These are phyloP conservation scores for Kodamaea ohmeri DNA, from an alignment of 1,139 yeast species.

Conservation along the genomic window DNA sequence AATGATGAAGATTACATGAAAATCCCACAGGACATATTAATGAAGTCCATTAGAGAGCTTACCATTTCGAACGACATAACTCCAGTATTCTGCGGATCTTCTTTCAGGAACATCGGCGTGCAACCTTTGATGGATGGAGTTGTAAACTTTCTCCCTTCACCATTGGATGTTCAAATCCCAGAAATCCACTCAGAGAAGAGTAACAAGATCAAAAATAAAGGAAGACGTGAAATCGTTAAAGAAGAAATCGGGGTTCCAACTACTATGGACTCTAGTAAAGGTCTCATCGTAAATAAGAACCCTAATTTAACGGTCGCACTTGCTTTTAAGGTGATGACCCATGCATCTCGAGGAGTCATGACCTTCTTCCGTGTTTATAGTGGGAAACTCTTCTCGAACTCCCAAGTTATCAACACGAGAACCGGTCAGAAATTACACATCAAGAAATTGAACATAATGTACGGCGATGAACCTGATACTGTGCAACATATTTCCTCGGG, in stretches of 20 bases:
- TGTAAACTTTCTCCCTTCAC: constrained; percentile 76
- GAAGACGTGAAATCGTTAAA: constrained; percentile 15
- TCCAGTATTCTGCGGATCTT: constrained; percentile 91
- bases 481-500: constrained; percentile 66
- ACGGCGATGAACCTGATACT: constrained; percentile 81
- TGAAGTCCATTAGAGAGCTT: constrained; percentile 57
- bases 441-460: constrained; percentile 74
- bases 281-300: constrained; percentile 54
- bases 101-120: constrained; percentile 89
- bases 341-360: constrained; percentile 79
- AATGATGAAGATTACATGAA: constrained; percentile 66
- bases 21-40: constrained; percentile 52
- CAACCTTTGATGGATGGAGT: constrained; percentile 91
- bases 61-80: constrained; percentile 58
- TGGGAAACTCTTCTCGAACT: constrained; percentile 64
- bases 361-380: constrained; percentile 86
- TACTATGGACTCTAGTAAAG: constrained; percentile 38
- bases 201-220: constrained; percentile 14
- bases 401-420: constrained; percentile 63
- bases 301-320: constrained; percentile 68
- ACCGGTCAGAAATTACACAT: constrained; percentile 66
- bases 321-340: constrained; percentile 89
- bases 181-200: constrained; percentile 37
- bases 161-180: constrained; percentile 62
- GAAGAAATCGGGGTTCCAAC: constrained; percentile 29